These are phyloP conservation scores for Lepidium aucheri DNA, from an alignment of 345 rosid species.

Conservation along the genomic window DNA sequence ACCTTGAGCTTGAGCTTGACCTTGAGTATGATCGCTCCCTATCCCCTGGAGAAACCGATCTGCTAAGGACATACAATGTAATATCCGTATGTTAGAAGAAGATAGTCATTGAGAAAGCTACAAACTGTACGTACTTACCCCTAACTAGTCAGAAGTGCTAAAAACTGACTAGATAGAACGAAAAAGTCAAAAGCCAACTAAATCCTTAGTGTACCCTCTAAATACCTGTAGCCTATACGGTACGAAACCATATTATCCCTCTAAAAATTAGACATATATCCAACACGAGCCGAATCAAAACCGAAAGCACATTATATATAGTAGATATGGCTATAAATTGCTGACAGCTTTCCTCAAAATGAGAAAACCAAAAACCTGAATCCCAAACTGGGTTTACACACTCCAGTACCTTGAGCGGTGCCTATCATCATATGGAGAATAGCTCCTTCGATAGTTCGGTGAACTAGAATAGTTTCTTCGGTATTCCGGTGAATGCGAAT, in stretches of 20 bases:
- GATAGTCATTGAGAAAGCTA: neutral
- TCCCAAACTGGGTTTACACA: neutral
- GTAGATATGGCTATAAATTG: neutral
- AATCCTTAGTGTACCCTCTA: neutral
- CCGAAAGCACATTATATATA: neutral
- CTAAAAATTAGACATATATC: neutral
- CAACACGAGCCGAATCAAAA: neutral
- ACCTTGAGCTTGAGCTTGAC: constrained; percentile 60
- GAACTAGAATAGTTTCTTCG: neutral
- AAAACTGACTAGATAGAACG: neutral
- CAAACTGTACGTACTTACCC: neutral
- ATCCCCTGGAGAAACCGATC: constrained; percentile 60
- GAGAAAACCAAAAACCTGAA: neutral
- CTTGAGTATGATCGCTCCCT: constrained; percentile 42
- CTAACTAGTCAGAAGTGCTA: neutral
- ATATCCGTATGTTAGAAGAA: neutral
- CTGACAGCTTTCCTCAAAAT: neutral
- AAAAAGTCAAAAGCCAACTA: neutral
- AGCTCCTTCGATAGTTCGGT: neutral
- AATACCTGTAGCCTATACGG: neutral
- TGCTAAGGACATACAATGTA: neutral
- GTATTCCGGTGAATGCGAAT: constrained; percentile 28
- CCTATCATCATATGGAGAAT: constrained; percentile 29
- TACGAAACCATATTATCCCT: neutral
- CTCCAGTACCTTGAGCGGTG: constrained; percentile 9